phyloP scores from a whole-genome alignment of 176 grass and related monocot genomes.

The Juncus effusus region DNA sequence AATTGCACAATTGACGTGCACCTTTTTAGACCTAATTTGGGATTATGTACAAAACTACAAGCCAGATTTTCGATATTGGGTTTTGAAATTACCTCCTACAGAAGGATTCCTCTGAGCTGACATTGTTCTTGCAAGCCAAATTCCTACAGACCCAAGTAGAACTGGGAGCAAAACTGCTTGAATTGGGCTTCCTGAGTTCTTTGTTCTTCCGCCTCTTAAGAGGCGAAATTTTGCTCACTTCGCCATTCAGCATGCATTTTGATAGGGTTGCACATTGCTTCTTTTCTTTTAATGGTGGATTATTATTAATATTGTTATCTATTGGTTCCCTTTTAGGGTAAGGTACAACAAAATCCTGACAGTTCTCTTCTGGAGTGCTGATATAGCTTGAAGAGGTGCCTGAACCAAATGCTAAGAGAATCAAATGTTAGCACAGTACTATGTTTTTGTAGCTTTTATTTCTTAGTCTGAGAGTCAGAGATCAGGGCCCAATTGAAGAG shows the following conservation, averaged over 20 bases:
- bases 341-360: conserved; percentile 26
- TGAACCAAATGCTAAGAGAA: conserved; percentile 13
- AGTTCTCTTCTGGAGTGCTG: conserved; percentile 34
- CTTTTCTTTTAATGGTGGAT: conserved; percentile 37
- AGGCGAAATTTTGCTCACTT: conserved; percentile 45
- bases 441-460: too few relatives aligned
- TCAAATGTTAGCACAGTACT: too few relatives aligned
- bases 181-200: conserved; percentile 64
- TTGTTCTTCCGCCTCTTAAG: conserved; percentile 55
- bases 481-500: not conserved
- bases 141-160: conserved; percentile 91
- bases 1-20: not conserved
- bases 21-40: not conserved
- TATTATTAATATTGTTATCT: conserved; percentile 27
- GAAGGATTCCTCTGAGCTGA: conserved; percentile 67
- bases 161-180: conserved; percentile 31
- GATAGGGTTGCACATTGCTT: conserved; percentile 23
- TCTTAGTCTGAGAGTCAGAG: not conserved
- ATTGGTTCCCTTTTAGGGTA: conserved; percentile 35
- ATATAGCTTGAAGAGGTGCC: conserved; percentile 12
- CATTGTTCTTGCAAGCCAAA: conserved; percentile 89
- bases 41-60: not conserved
- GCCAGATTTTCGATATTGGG: not conserved
- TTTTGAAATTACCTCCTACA: conserved; percentile 56
- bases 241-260: conserved; percentile 63